Conservation (phyloP, 805 yeast genomes). For the Metschnikowia colocasiae region DNA sequence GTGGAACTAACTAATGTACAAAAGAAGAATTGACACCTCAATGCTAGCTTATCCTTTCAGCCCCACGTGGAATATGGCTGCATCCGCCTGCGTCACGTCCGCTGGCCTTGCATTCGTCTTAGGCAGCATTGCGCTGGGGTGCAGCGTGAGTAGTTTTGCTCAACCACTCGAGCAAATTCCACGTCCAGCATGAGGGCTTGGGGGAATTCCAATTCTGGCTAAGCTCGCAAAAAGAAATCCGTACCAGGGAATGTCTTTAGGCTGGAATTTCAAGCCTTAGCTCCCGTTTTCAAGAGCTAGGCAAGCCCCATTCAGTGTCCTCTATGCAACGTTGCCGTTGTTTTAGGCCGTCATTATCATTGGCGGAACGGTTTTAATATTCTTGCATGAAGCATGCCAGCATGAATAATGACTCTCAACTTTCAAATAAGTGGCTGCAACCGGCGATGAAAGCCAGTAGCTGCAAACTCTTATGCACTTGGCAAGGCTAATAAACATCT, state of each 20-base stretch:
- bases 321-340: background rate
- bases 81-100: background rate
- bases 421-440: background rate
- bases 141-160: background rate
- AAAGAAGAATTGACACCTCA: background rate
- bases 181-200: too few relatives aligned
- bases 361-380: background rate
- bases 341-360: background rate
- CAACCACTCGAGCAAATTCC: background rate
- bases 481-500: background rate
- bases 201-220: too few relatives aligned
- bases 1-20: background rate
- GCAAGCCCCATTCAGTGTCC: background rate
- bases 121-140: background rate
- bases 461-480: background rate
- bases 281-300: background rate
- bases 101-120: background rate
- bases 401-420: background rate
- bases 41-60: background rate
- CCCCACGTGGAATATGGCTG: background rate
- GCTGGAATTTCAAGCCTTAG: background rate
- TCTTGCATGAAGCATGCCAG: background rate
- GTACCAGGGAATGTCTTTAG: too few relatives aligned
- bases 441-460: background rate
- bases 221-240: background rate